These are phyloP conservation scores for Leptographium flavum DNA, from an alignment of 2,329 filamentous ascomycete genomes.

Conservation along the genomic window DNA sequence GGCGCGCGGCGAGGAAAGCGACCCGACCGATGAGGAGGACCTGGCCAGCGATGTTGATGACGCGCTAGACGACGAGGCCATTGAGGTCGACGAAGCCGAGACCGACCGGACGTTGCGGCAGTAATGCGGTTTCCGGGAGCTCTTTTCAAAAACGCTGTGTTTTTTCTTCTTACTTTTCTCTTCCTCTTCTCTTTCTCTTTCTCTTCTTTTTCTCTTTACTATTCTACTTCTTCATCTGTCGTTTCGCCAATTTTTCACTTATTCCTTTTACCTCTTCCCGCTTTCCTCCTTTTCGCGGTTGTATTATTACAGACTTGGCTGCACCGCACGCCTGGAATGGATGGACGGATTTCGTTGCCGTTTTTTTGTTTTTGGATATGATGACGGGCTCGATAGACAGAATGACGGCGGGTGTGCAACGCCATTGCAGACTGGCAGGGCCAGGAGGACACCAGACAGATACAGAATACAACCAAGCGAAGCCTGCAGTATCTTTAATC, in stretches of 20 bases:
- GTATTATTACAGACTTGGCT: background rate
- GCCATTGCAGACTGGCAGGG: background rate
- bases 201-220: background rate
- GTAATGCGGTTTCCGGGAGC: background rate
- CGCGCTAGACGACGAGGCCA: background rate
- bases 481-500: too few relatives aligned
- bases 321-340: background rate
- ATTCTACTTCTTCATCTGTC: background rate
- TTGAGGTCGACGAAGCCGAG: background rate
- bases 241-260: background rate
- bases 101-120: background rate
- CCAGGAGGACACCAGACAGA: too few relatives aligned
- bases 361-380: background rate
- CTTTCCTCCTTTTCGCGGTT: background rate
- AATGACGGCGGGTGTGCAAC: background rate
- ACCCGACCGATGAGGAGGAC: background rate
- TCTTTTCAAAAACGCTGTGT: background rate
- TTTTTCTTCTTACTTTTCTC: background rate
- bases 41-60: background rate
- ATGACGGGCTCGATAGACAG: background rate
- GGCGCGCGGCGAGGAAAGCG: slow-evolving; percentile 23
- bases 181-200: background rate
- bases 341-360: background rate
- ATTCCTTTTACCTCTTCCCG: background rate
- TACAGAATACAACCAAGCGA: too few relatives aligned